Evolutionary conservation across 2,329 filamentous ascomycete species (phyloP).

Genomic region (Colletotrichum somersetense): DNA sequence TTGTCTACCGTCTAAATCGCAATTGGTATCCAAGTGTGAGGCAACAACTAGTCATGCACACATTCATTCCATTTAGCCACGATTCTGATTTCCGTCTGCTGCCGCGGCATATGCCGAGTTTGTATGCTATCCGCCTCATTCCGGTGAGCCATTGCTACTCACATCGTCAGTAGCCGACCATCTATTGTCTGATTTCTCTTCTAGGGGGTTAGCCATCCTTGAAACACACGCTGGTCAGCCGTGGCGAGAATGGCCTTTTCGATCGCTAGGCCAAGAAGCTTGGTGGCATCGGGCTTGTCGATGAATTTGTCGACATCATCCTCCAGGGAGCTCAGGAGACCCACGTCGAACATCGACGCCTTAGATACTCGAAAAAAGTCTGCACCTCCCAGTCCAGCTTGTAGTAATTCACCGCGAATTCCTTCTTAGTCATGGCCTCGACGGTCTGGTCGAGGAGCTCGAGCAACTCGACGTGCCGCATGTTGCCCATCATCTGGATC

Average conservation of each 20-base stretch:
- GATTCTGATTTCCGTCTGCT: neutral
- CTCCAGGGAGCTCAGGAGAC: neutral
- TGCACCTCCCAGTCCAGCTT: conserved; percentile 19
- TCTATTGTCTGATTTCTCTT: neutral
- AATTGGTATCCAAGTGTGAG: too few species aligned
- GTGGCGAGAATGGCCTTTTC: neutral
- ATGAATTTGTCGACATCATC: neutral
- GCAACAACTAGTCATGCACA: neutral
- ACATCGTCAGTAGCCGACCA: too few species aligned
- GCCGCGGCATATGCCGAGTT: neutral
- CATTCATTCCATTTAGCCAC: too few species aligned
- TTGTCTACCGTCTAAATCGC: neutral
- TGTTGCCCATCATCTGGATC: conserved; percentile 6
- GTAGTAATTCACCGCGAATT: conserved; percentile 19
- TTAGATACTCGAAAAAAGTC: neutral
- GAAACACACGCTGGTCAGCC: neutral
- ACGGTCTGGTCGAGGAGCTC: conserved; percentile 6
- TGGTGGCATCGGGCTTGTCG: neutral
- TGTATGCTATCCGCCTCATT: too few species aligned
- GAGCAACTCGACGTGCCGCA: conserved; percentile 5
- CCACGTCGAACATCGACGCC: neutral
- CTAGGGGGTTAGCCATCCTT: neutral
- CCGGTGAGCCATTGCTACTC: too few species aligned
- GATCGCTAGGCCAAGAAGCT: neutral
- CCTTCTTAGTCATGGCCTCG: conserved; percentile 9